A percentile compares a stretch with the other conserved stretches of the same genome.
Conservation (phyloP, 805 yeast genomes). For the Kluyveromyces siamensis region DNA sequence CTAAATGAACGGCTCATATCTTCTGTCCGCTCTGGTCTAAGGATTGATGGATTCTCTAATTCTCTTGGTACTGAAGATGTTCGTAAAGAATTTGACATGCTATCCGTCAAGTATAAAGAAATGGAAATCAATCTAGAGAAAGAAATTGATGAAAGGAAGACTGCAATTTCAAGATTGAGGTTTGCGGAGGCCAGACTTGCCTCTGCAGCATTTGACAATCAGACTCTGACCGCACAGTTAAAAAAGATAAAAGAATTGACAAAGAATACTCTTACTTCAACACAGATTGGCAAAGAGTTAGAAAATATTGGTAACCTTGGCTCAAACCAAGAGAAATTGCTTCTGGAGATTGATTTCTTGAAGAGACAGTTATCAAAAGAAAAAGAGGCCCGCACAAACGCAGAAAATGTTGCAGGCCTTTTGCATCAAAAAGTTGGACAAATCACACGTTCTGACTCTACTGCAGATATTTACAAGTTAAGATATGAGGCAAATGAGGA, state of each 20-base stretch:
- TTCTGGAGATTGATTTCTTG: conserved; percentile 40
- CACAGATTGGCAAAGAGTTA: conserved; percentile 19
- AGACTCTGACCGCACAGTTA: conserved; percentile 37
- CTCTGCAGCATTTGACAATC: conserved; percentile 52
- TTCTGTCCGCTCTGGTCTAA: conserved; percentile 26
- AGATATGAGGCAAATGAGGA: conserved; percentile 41
- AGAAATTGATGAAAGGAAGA: conserved; percentile 34
- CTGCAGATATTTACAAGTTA: conserved; percentile 33
- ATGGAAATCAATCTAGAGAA: conserved; percentile 39
- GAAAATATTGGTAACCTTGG: conserved; percentile 15
- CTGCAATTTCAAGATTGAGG: conserved; percentile 47
- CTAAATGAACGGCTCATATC: conserved; percentile 23
- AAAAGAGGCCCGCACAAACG: conserved; percentile 40
- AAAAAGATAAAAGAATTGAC: conserved; percentile 29
- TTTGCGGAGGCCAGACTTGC: conserved; percentile 57
- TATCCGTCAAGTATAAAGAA: conserved; percentile 46
- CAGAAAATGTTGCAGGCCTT: conserved; percentile 35
- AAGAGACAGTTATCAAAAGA: conserved; percentile 43
- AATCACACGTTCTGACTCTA: conserved; percentile 20
- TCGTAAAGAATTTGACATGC: conserved; percentile 35
- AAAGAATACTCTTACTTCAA: conserved; percentile 15
- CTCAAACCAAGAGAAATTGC: conserved; percentile 23
- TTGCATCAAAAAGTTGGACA: conserved; percentile 17
- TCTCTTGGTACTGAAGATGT: conserved; percentile 16
- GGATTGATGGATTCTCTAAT: conserved; percentile 15